phyloP scores from a whole-genome alignment of 2,329 filamentous ascomycete genomes.

The Calonectria pteridis region DNA sequence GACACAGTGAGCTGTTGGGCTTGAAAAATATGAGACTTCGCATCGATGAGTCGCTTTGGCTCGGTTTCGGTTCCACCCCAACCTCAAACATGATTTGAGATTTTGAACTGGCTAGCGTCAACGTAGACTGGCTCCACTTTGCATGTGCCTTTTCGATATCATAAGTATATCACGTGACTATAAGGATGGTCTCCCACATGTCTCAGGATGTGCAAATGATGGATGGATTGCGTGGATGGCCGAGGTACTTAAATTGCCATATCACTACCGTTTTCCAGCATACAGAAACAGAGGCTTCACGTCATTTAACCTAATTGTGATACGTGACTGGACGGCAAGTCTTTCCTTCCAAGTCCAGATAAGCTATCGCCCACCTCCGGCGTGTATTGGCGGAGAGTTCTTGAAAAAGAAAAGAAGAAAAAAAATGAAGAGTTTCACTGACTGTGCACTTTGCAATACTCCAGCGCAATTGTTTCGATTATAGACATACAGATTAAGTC shows the following conservation, averaged over 20 bases:
- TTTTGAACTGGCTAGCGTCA: slow-evolving; percentile 23
- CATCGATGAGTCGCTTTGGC: not conserved
- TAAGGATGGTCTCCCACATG: slow-evolving; percentile 25
- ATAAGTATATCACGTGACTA: slow-evolving; percentile 15
- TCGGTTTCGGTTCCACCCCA: slow-evolving; percentile 4
- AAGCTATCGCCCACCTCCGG: not conserved
- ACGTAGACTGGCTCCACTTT: slow-evolving; percentile 21
- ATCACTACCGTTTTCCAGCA: not conserved
- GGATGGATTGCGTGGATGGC: not conserved
- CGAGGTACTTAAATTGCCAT: not conserved
- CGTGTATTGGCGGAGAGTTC: not conserved
- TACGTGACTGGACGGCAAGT: not conserved
- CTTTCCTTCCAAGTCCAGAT: not conserved
- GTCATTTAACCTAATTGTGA: not conserved
- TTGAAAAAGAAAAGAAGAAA: not conserved
- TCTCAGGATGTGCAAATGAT: not conserved
- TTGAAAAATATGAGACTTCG: slow-evolving; percentile 15
- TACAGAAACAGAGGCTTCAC: not conserved
- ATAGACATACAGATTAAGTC: not conserved
- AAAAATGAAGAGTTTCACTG: not conserved
- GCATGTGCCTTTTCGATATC: slow-evolving; percentile 21
- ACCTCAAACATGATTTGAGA: slow-evolving; percentile 19
- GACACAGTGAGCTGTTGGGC: not conserved
- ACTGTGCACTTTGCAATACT: not conserved
- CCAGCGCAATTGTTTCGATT: not conserved